Percentiles rank a stretch among this genome's conserved stretches.
These are phyloP conservation scores for Suillus paluster DNA, from an alignment of 768 basidiomycete species.

Conservation along the genomic window DNA sequence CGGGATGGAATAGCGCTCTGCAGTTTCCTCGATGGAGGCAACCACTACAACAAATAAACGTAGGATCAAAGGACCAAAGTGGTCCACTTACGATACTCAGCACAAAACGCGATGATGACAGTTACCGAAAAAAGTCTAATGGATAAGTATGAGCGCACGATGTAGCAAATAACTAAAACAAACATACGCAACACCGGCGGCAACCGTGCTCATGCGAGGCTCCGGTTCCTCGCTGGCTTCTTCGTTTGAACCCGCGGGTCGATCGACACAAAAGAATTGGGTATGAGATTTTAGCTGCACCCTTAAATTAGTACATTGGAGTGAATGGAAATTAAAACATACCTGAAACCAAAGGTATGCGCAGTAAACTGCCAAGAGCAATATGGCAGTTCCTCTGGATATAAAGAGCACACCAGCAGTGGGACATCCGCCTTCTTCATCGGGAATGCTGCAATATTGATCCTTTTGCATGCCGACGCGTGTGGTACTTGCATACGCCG, in stretches of 20 bases:
- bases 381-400: constrained; percentile 79
- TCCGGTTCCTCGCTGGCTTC: constrained; percentile 26
- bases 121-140: constrained; percentile 75
- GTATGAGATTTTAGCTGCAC: constrained; percentile 73
- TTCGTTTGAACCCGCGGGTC: no score
- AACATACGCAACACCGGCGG: constrained; percentile 60
- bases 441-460: constrained; percentile 12
- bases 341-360: constrained; percentile 81
- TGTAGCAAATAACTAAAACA: no score
- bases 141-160: not conserved
- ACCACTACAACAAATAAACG: constrained; percentile 57
- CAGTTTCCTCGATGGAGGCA: constrained; percentile 91
- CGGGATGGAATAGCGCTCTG: constrained; percentile 77
- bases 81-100: constrained; percentile 72
- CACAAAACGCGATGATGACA: constrained; percentile 84
- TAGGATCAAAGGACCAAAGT: not conserved
- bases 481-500: constrained; percentile 71
- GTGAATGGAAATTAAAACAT: constrained; percentile 14
- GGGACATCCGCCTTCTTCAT: constrained; percentile 10
- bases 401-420: constrained; percentile 66
- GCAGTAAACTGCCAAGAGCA: constrained; percentile 75
- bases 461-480: constrained; percentile 10
- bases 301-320: constrained; percentile 12
- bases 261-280: constrained; percentile 49
- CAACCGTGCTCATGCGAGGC: constrained; percentile 66